These are phyloP conservation scores for Phytophthora sp. DNA, from an alignment of 352 stramenopile species.

Conservation along the genomic window DNA sequence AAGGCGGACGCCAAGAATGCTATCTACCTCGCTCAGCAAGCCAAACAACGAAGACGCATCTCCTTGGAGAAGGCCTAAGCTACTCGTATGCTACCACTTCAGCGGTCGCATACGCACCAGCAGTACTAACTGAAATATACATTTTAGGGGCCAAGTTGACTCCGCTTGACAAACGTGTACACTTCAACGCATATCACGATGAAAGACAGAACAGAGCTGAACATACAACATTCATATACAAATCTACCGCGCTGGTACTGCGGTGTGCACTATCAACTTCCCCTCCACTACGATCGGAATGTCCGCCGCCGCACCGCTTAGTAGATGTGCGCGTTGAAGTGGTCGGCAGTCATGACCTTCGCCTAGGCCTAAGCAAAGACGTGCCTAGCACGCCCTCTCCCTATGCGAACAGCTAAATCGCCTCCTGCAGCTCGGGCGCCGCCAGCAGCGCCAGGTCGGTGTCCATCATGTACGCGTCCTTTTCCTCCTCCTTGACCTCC, in stretches of 20 bases:
- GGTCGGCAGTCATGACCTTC: constrained; percentile 36
- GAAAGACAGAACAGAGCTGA: too few species aligned
- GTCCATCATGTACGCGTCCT: constrained; percentile 35
- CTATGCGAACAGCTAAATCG: constrained; percentile 22
- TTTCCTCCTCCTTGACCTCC: constrained; percentile 28
- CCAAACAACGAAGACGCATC: too few species aligned
- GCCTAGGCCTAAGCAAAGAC: constrained; percentile 28
- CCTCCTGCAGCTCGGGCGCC: constrained; percentile 27
- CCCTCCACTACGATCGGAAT: constrained; percentile 5
- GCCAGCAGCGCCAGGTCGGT: constrained; percentile 34
- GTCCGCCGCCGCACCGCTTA: constrained; percentile 9
- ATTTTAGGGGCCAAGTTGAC: too few species aligned
- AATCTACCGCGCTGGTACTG: constrained; percentile 20
- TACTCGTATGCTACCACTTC: too few species aligned
- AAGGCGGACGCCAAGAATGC: too few species aligned
- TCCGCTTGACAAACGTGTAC: too few species aligned
- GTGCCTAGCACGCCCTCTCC: constrained; percentile 24
- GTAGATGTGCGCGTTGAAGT: constrained; percentile 29
- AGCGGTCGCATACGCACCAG: too few species aligned
- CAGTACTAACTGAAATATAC: too few species aligned
- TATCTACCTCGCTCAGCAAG: too few species aligned
- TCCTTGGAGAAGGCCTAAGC: too few species aligned
- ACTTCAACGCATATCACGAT: too few species aligned
- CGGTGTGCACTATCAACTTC: constrained; percentile 11
- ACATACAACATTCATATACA: constrained; percentile 29